Evolutionary conservation across 2,329 filamentous ascomycete genomes (phyloP).

Genomic region (Colletotrichum truncatum): DNA sequence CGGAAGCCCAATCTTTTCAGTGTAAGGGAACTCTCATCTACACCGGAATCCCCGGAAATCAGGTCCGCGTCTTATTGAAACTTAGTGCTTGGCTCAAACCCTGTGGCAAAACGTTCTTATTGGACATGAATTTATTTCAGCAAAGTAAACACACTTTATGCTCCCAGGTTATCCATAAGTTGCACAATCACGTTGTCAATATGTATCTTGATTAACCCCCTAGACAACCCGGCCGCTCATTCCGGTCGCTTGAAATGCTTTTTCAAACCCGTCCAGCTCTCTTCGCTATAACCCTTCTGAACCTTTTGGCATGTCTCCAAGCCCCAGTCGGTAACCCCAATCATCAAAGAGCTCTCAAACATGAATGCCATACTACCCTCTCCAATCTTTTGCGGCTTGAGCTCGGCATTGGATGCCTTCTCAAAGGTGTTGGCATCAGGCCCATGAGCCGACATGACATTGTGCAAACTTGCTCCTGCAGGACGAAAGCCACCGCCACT

Average conservation of each 20-base stretch:
- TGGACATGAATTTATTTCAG: too few relatives aligned
- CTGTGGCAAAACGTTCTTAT: too few relatives aligned
- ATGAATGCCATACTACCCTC: slow-evolving; percentile 59
- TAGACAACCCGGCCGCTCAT: neutral
- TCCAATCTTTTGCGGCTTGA: slow-evolving; percentile 53
- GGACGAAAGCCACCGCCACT: slow-evolving; percentile 54
- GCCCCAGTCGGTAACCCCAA: slow-evolving; percentile 65
- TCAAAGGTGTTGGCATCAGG: slow-evolving; percentile 57
- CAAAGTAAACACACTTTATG: too few relatives aligned
- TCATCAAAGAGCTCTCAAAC: slow-evolving; percentile 59
- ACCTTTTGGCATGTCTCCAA: slow-evolving; percentile 47
- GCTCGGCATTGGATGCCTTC: slow-evolving; percentile 54
- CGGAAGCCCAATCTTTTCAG: too few relatives aligned
- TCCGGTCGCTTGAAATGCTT: slow-evolving; percentile 32
- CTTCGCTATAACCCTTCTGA: slow-evolving; percentile 67
- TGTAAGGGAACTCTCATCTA: too few relatives aligned
- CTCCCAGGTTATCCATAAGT: too few relatives aligned
- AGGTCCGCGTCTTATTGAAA: too few relatives aligned
- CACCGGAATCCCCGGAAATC: too few relatives aligned
- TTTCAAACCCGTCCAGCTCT: slow-evolving; percentile 61
- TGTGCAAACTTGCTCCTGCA: slow-evolving; percentile 58
- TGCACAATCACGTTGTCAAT: too few relatives aligned
- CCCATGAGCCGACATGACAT: slow-evolving; percentile 65
- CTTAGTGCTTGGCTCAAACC: too few relatives aligned
- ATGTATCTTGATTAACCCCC: too few relatives aligned